phyloP scores from a whole-genome alignment of 1,284 basidiomycete genomes.

The Leccinum subfulvum region DNA sequence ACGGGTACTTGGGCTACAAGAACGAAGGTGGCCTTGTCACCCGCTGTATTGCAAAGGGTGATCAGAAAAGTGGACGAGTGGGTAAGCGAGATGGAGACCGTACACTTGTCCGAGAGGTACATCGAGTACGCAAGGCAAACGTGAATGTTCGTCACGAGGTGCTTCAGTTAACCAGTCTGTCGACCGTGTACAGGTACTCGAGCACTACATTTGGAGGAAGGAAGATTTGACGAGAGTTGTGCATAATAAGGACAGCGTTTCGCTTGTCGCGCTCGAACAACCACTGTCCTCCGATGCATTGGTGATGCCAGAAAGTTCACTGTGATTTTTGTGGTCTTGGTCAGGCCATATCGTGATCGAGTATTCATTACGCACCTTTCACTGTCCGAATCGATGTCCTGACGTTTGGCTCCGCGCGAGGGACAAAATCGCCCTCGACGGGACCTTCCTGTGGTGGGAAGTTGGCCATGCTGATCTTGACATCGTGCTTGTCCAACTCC shows the following conservation, averaged over 20 bases:
- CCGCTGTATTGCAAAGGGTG: constrained; percentile 5
- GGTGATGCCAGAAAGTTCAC: constrained; percentile 10
- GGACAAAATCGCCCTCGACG: constrained; percentile 20
- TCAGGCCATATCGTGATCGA: background rate
- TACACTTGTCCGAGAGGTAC: constrained; percentile 32
- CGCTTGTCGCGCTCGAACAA: constrained; percentile 18
- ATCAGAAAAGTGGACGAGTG: background rate
- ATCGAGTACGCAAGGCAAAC: constrained; percentile 25
- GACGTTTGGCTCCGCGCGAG: constrained; percentile 13
- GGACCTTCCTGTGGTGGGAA: constrained; percentile 16
- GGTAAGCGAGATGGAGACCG: background rate
- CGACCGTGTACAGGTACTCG: constrained; percentile 21
- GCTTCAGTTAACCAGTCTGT: constrained; percentile 18
- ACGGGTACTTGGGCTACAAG: constrained; percentile 9
- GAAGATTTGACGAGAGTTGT: constrained; percentile 23
- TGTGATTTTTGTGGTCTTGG: background rate
- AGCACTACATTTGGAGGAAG: constrained; percentile 21
- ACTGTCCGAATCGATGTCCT: constrained; percentile 4
- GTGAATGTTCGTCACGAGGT: constrained; percentile 21
- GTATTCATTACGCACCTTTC: constrained; percentile 12
- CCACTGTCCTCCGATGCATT: constrained; percentile 14
- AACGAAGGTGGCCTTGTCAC: constrained; percentile 20
- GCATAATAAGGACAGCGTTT: constrained; percentile 24
- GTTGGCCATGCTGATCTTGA: constrained; percentile 21
- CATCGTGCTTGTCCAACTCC: constrained; percentile 17